A percentile compares a stretch with the other conserved stretches of the same genome.
These are phyloP conservation scores for Vanrija pseudolonga DNA, from an alignment of 1,284 basidiomycete species.

Conservation along the genomic window DNA sequence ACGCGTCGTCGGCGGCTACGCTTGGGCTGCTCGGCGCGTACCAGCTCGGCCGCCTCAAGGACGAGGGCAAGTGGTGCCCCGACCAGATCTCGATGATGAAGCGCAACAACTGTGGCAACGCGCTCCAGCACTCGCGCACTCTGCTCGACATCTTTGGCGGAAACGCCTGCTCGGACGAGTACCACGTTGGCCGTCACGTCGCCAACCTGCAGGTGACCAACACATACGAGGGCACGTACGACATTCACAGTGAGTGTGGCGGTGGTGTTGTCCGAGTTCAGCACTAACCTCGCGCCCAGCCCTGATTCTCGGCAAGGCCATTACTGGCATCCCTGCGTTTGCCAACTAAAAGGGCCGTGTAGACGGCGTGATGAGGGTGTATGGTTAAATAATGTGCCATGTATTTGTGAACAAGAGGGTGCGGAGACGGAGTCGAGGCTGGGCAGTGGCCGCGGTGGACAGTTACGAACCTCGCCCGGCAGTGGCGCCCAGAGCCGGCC, in stretches of 20 bases:
- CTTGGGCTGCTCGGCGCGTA: slow-evolving; percentile 74
- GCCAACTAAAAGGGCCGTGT: slow-evolving; percentile 9
- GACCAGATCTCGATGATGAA: slow-evolving; percentile 96
- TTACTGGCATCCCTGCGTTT: slow-evolving; percentile 63
- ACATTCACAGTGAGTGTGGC: slow-evolving; percentile 9
- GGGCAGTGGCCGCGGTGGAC: neutral
- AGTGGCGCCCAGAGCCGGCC: neutral
- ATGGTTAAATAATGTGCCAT: neutral
- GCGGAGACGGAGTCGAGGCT: no score
- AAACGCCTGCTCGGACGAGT: slow-evolving; percentile 87
- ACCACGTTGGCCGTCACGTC: slow-evolving; percentile 80
- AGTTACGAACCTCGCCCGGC: neutral
- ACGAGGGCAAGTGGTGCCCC: slow-evolving; percentile 68
- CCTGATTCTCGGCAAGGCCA: slow-evolving; percentile 80
- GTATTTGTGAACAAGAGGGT: neutral
- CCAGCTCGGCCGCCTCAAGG: slow-evolving; percentile 86
- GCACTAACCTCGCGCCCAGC: neutral
- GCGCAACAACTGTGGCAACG: slow-evolving; percentile 93
- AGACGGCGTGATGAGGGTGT: neutral
- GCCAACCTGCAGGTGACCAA: slow-evolving; percentile 88
- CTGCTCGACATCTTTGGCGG: slow-evolving; percentile 87
- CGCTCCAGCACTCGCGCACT: slow-evolving; percentile 70
- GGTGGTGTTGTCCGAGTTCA: no score
- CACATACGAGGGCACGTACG: slow-evolving; percentile 74
- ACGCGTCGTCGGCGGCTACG: slow-evolving; percentile 79